Percentiles rank a stretch among this genome's conserved stretches.
Conservation (phyloP, 2,329 filamentous ascomycete species). For the Aureobasidium uvarum region DNA sequence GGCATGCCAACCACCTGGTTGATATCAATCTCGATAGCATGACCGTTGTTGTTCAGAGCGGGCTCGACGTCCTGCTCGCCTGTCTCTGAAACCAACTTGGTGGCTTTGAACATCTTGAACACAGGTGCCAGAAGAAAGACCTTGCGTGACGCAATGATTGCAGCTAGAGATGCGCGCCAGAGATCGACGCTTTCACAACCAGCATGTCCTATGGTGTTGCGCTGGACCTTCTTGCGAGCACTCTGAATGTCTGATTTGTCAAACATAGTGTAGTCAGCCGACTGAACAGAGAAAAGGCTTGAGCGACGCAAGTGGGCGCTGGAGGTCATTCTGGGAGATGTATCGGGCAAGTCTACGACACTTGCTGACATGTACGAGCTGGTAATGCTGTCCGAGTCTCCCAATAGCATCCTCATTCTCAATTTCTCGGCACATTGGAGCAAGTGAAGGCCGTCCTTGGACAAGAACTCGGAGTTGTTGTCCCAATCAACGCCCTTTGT, state of each 20-base stretch:
- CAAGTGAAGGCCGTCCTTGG: constrained; percentile 37
- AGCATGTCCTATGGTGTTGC: constrained; percentile 39
- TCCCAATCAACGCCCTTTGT: constrained; percentile 41
- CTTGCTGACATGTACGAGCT: constrained; percentile 18
- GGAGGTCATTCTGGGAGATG: background rate
- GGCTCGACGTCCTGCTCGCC: background rate
- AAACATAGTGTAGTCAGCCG: constrained; percentile 33
- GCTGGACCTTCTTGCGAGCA: constrained; percentile 43
- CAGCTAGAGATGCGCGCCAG: constrained; percentile 40
- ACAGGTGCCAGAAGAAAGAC: constrained; percentile 20
- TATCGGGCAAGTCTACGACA: background rate
- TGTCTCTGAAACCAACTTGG: background rate
- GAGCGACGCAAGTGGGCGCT: constrained; percentile 28
- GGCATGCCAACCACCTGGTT: background rate
- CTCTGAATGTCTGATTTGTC: constrained; percentile 38
- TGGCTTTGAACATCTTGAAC: background rate
- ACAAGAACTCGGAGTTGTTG: constrained; percentile 34
- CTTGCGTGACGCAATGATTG: constrained; percentile 36
- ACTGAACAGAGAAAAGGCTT: constrained; percentile 34
- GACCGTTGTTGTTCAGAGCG: constrained; percentile 6
- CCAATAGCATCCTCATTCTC: constrained; percentile 10
- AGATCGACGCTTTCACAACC: constrained; percentile 39
- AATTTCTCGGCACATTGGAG: constrained; percentile 38
- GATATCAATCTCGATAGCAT: background rate
- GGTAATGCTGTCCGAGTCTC: constrained; percentile 22